Evolutionary conservation across 176 grass and related monocot species (phyloP).

Genomic region (Elymus sibiricus): DNA sequence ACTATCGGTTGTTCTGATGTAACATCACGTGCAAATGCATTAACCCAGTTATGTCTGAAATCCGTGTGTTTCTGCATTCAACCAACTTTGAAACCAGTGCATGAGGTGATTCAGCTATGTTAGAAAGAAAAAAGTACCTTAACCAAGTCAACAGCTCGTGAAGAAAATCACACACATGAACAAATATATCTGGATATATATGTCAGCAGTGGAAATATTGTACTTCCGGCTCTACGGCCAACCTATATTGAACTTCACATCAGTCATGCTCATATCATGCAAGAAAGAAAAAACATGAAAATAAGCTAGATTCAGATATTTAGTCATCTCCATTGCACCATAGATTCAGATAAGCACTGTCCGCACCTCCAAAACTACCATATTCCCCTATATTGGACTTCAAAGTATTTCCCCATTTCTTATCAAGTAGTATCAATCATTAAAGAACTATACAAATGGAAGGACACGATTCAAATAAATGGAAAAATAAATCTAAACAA

Average conservation of each 20-base stretch:
- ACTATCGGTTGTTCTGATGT: slow-evolving; percentile 51
- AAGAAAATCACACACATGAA: slow-evolving; percentile 89
- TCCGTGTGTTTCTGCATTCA: slow-evolving; percentile 71
- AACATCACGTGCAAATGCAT: slow-evolving; percentile 94
- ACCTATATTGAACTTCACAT: slow-evolving; percentile 49
- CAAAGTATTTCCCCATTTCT: slow-evolving; percentile 80
- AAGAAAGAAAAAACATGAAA: slow-evolving; percentile 16
- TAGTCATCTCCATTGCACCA: background rate
- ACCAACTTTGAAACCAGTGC: background rate
- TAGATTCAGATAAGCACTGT: background rate
- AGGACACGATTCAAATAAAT: slow-evolving; percentile 4
- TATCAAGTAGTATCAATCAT: slow-evolving; percentile 95
- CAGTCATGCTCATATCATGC: slow-evolving; percentile 1
- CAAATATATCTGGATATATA: slow-evolving; percentile 71
- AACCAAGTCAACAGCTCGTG: slow-evolving; percentile 71
- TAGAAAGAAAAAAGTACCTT: slow-evolving; percentile 52
- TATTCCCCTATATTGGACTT: slow-evolving; percentile 37
- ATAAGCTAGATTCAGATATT: background rate
- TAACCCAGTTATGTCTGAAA: slow-evolving; percentile 47
- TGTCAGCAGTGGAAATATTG: slow-evolving; percentile 71
- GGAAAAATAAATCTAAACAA: background rate
- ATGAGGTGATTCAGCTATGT: background rate
- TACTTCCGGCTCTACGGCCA: slow-evolving; percentile 87
- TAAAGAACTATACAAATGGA: slow-evolving; percentile 70
- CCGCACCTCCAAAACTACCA: slow-evolving; percentile 74